Percentiles rank a stretch among this genome's conserved stretches.
phyloP scores from a whole-genome alignment of 2,329 filamentous ascomycete species.

The Lachnellula cervina region DNA sequence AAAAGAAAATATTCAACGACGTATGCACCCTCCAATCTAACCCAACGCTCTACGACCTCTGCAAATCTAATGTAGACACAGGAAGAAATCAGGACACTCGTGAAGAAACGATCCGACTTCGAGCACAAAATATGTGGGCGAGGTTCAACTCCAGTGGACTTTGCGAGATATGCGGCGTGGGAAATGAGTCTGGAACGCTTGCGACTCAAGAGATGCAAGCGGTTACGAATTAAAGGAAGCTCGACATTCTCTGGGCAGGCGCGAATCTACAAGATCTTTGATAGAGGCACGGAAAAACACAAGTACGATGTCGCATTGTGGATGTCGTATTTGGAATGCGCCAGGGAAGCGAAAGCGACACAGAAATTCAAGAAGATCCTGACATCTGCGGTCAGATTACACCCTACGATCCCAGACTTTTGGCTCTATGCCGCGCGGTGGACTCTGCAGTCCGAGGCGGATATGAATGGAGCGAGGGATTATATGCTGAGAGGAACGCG shows the following conservation, averaged over 20 bases:
- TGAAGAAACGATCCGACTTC: slow-evolving; percentile 85
- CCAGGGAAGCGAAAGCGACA: slow-evolving; percentile 60
- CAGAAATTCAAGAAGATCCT: slow-evolving; percentile 62
- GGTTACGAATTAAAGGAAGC: slow-evolving; percentile 67
- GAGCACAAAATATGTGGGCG: slow-evolving; percentile 86
- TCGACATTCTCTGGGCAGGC: slow-evolving; percentile 69
- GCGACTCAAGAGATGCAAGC: slow-evolving; percentile 74
- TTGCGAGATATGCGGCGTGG: slow-evolving; percentile 75
- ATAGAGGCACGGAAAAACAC: slow-evolving; percentile 79
- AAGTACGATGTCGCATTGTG: slow-evolving; percentile 77
- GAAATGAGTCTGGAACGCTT: slow-evolving; percentile 68
- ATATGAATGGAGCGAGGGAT: slow-evolving; percentile 79
- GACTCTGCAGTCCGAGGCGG: slow-evolving; percentile 71
- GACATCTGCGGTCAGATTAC: slow-evolving; percentile 71
- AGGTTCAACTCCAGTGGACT: slow-evolving; percentile 71
- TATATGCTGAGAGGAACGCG: slow-evolving; percentile 87
- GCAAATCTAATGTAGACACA: slow-evolving; percentile 32
- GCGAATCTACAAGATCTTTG: slow-evolving; percentile 83
- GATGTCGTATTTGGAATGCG: slow-evolving; percentile 85
- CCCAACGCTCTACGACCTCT: slow-evolving; percentile 10
- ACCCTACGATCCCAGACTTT: slow-evolving; percentile 75
- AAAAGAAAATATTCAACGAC: slow-evolving; percentile 84
- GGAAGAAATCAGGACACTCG: slow-evolving; percentile 86
- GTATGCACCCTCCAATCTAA: slow-evolving; percentile 38
- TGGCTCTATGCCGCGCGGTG: slow-evolving; percentile 83